Base-by-base conservation (phyloP, 2,329 filamentous ascomycete genomes). In the Bretziella fagacearum region DNA sequence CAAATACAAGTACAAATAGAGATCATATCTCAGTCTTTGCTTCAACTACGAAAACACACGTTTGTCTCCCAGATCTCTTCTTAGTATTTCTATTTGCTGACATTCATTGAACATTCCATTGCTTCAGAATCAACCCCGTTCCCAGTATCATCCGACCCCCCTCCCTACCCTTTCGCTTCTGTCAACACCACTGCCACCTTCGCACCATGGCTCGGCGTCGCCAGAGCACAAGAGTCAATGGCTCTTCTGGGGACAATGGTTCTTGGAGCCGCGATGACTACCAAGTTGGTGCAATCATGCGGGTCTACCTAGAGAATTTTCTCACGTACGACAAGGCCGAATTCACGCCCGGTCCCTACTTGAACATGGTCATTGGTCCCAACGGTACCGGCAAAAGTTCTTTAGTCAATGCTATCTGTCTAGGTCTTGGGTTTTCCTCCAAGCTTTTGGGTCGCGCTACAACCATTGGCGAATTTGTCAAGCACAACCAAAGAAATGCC, bases 361-460 rank as follows among this genome's bases (percentile, higher is more conserved):
- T 98, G 57, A 98, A 98, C 60, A 96, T 98, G 89, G 80, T 98
- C 46, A 94, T 98, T 55, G 91, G 91, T 0, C 91, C 91, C n/a
- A 98, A 98, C 57, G 91, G 91, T 27, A 96, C 91, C 0, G 91
- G 91, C 47, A 98, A 98, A 64, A 96, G 89, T 63, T 95, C 91
- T 0, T 70, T 98, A 22, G 89, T 98, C 36, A 98, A 91, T 63
- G 91, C 91, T 37, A 93, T 98, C 54, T 96, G 91, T 58, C 65
- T 98, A 11, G 91, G 91, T 2, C 66, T 98, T 22, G 91, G 91
- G 41, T 95, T 81, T 69, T 74, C 77, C 26, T 78, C 87, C 20
- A 75, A 80, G 62, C 76, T 87, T 56, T 71, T 98, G 13, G 91
- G 89, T 13, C 79, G 91, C 52, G 86, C 87, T 5, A 86, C 82